These are phyloP conservation scores for Erodium maritimum DNA, from an alignment of 345 rosid species.

Conservation along the genomic window DNA sequence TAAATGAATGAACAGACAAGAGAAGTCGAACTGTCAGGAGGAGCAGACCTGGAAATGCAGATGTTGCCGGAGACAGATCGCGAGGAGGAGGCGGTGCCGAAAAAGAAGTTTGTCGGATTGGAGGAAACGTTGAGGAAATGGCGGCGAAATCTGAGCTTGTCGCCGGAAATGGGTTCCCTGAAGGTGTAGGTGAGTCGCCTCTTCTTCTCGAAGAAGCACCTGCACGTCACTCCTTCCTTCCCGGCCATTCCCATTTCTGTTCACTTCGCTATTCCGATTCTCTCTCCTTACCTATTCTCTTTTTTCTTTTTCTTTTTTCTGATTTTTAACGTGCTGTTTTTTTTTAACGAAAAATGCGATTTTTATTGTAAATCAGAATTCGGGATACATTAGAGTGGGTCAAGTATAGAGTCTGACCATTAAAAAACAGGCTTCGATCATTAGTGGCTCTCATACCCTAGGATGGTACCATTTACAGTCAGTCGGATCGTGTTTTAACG, in stretches of 20 bases:
- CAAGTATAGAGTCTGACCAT: too few species aligned
- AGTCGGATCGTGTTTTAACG: too few species aligned
- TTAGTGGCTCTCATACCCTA: too few species aligned
- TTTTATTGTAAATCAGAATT: too few species aligned
- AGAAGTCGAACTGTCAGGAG: neutral
- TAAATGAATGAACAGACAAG: neutral
- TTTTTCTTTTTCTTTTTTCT: too few species aligned
- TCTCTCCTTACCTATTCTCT: too few species aligned
- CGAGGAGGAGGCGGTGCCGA: slow-evolving; percentile 12
- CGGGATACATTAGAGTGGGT: too few species aligned
- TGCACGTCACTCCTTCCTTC: slow-evolving; percentile 28
- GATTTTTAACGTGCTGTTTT: too few species aligned
- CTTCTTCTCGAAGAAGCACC: slow-evolving; percentile 26
- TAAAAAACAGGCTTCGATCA: too few species aligned
- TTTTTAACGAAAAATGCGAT: too few species aligned
- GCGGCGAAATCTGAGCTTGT: slow-evolving; percentile 20
- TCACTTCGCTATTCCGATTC: neutral
- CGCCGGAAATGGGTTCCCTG: slow-evolving; percentile 23
- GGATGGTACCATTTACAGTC: too few species aligned
- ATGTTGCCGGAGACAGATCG: slow-evolving; percentile 25
- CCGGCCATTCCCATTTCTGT: slow-evolving; percentile 26
- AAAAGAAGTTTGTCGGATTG: slow-evolving; percentile 24
- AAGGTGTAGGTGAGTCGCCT: slow-evolving; percentile 15
- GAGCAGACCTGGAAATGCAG: slow-evolving; percentile 36
- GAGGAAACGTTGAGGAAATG: slow-evolving; percentile 36